A percentile compares a stretch with the other conserved stretches of the same genome.
These are phyloP conservation scores for Murraya paniculata DNA, from an alignment of 345 rosid species.

Conservation along the genomic window DNA sequence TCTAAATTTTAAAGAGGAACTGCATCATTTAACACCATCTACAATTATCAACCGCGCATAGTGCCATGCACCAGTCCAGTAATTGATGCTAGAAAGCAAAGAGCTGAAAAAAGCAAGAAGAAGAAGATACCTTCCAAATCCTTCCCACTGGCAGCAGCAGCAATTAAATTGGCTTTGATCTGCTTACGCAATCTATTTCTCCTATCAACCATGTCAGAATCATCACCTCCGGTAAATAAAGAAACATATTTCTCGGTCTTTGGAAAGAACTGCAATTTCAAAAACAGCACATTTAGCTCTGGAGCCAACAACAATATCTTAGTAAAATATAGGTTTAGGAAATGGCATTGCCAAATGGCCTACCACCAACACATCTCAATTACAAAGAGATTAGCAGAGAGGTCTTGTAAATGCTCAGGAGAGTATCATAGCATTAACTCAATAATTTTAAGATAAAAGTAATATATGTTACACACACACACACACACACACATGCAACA, in stretches of 20 bases:
- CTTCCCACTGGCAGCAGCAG: slow-evolving; percentile 98
- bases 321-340: background rate
- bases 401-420: background rate
- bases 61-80: background rate
- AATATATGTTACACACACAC: too few relatives aligned
- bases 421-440: too few relatives aligned
- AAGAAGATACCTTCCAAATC: slow-evolving; percentile 83
- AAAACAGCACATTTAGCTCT: slow-evolving; percentile 3
- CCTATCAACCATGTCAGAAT: slow-evolving; percentile 56
- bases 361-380: background rate
- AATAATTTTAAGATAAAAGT: too few relatives aligned
- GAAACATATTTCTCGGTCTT: slow-evolving; percentile 97
- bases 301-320: background rate
- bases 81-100: background rate
- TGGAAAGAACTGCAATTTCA: slow-evolving; percentile 74
- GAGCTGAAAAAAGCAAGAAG: background rate
- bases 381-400: background rate
- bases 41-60: background rate
- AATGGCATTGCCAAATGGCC: background rate
- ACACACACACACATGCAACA: fast-evolving
- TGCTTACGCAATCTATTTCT: slow-evolving; percentile 90
- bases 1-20: background rate
- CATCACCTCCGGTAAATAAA: slow-evolving; percentile 80
- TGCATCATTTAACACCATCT: background rate
- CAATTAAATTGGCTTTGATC: slow-evolving; percentile 84